Evolutionary conservation across 192 early-diverging fungal genomes (phyloP).

Genomic region (Backusella luteola): DNA sequence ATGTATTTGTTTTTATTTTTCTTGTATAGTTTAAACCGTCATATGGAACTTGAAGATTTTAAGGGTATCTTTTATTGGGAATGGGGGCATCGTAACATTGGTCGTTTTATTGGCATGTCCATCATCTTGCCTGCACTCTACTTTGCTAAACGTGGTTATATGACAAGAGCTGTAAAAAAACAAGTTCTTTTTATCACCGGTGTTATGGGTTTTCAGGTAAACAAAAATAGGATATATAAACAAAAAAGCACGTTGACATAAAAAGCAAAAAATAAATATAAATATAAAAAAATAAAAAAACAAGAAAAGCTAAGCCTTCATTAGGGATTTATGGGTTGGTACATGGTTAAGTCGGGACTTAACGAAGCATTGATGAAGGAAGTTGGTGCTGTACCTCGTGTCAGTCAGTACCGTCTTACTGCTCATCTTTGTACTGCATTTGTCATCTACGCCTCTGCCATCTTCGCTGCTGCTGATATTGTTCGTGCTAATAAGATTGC

Average conservation of each 20-base stretch:
- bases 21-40: conserved; percentile 72
- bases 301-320: background rate
- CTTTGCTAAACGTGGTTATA: conserved; percentile 80
- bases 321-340: conserved; percentile 94
- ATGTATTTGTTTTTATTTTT: background rate
- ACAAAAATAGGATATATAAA: background rate
- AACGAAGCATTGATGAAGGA: conserved; percentile 74
- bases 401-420: conserved; percentile 91
- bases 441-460: conserved; percentile 72
- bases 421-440: conserved; percentile 90
- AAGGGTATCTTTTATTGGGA: conserved; percentile 98
- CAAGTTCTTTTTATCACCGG: conserved; percentile 60
- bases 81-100: conserved; percentile 95
- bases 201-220: conserved; percentile 70
- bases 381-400: conserved; percentile 81
- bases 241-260: background rate
- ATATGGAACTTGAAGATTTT: conserved; percentile 91
- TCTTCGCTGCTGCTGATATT: conserved; percentile 78
- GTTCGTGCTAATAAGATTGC: conserved; percentile 67
- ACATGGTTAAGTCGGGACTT: conserved; percentile 98
- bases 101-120: conserved; percentile 83
- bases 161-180: conserved; percentile 64
- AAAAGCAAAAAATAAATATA: background rate
- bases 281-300: background rate
- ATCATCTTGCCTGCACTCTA: conserved; percentile 86